phyloP scores from a whole-genome alignment of 2,329 filamentous ascomycete species.

The Clarireedia homoeocarpa region DNA sequence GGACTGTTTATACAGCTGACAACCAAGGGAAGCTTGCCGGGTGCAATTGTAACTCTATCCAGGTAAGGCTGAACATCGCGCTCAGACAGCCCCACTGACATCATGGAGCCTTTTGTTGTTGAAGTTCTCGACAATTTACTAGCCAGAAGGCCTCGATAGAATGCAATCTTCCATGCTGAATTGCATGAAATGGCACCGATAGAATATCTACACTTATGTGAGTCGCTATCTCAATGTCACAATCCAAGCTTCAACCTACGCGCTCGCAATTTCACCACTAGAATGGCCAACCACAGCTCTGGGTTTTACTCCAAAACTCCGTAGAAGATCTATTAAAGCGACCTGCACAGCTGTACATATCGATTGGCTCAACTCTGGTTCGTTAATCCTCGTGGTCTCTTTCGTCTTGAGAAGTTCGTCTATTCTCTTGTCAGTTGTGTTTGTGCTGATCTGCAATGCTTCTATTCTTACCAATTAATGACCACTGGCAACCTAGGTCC shows the following conservation, averaged over 20 bases:
- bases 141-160: conserved; percentile 12
- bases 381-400: conserved; percentile 12
- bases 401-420: conserved; percentile 14
- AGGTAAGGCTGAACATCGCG: neutral
- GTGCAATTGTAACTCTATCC: neutral
- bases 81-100: conserved; percentile 37
- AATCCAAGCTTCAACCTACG: neutral
- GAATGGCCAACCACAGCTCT: conserved; percentile 24
- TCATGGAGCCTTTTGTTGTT: conserved; percentile 37
- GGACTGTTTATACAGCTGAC: conserved; percentile 30
- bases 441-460: neutral
- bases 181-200: conserved; percentile 16
- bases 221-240: neutral
- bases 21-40: neutral
- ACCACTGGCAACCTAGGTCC: conserved; percentile 37
- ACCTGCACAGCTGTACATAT: conserved; percentile 21
- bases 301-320: conserved; percentile 12
- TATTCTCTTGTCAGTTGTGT: neutral
- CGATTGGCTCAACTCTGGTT: conserved; percentile 10
- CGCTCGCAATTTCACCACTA: conserved; percentile 31
- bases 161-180: conserved; percentile 11
- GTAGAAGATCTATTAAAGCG: conserved; percentile 19
- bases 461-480: conserved; percentile 36
- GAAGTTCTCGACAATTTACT: conserved; percentile 8
- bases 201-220: conserved; percentile 14